A percentile compares a stretch with the other conserved stretches of the same genome.
Conservation (phyloP, 345 rosid species). For the Gossypium longicalyx region DNA sequence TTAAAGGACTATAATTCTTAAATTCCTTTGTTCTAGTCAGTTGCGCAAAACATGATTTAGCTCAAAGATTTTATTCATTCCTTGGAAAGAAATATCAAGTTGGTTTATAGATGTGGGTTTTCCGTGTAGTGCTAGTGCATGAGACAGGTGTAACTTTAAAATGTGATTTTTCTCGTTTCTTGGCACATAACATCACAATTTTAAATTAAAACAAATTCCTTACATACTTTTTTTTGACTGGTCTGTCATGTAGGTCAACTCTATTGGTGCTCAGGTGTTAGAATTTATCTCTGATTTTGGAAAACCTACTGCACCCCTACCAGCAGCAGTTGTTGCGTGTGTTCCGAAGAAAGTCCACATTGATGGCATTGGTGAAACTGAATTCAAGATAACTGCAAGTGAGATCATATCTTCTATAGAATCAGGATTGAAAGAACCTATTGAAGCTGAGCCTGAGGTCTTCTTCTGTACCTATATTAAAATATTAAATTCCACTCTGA, state of each 20-base stretch:
- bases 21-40: background rate
- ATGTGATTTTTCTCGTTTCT: background rate
- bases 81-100: background rate
- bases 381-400: conserved; percentile 63
- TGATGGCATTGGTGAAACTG: conserved; percentile 81
- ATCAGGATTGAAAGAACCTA: conserved; percentile 74
- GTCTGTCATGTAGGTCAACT: conserved; percentile 60
- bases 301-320: conserved; percentile 79
- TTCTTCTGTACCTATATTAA: conserved; percentile 20
- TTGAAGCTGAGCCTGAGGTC: conserved; percentile 99
- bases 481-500: conserved; percentile 8
- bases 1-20: background rate
- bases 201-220: conserved; percentile 5
- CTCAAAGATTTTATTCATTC: background rate
- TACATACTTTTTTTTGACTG: background rate
- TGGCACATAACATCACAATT: background rate
- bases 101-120: background rate
- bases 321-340: conserved; percentile 99
- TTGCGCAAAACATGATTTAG: background rate
- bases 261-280: conserved; percentile 82
- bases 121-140: conserved; percentile 1
- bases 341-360: conserved; percentile 81
- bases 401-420: conserved; percentile 72
- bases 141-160: conserved; percentile 14
- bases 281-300: conserved; percentile 95